phyloP scores from a whole-genome alignment of 805 yeast species.

The Allodekkera sacchari region DNA sequence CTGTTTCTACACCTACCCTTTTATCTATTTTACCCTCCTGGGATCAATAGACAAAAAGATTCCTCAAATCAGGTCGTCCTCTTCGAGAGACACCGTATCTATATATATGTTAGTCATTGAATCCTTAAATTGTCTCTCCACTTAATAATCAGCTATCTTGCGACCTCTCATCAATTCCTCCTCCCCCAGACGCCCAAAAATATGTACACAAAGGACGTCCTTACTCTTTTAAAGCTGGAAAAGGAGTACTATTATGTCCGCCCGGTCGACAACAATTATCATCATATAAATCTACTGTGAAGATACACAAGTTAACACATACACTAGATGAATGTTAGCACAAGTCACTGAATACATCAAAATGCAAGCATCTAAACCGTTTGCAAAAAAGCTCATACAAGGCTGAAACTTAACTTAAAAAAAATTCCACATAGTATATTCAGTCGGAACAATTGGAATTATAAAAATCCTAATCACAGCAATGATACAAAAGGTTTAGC shows the following conservation, averaged over 20 bases:
- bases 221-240: slow-evolving; percentile 34
- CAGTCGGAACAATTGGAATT: slow-evolving; percentile 58
- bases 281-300: slow-evolving; percentile 24
- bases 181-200: slow-evolving; percentile 32
- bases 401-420: slow-evolving; percentile 55
- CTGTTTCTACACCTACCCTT: too few relatives aligned
- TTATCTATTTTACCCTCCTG: too few relatives aligned
- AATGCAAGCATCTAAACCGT: too few relatives aligned
- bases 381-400: slow-evolving; percentile 41
- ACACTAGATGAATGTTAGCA: too few relatives aligned
- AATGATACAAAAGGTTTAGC: too few relatives aligned
- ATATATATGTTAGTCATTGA: too few relatives aligned
- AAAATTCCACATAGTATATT: slow-evolving; percentile 41
- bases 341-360: too few relatives aligned
- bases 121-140: too few relatives aligned
- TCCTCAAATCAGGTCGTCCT: too few relatives aligned
- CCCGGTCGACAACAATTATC: slow-evolving; percentile 36
- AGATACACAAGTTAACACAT: too few relatives aligned
- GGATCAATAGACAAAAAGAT: too few relatives aligned
- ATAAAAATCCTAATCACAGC: slow-evolving; percentile 38
- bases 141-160: slow-evolving; percentile 27
- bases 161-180: slow-evolving; percentile 46
- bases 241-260: slow-evolving; percentile 34
- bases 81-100: too few relatives aligned
- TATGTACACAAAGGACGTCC: slow-evolving; percentile 46